Evolutionary conservation across 106 monocot genomes (phyloP), one percentile per base, ranked within the genome.

Genomic region (Agapanthus africanus): DNA sequence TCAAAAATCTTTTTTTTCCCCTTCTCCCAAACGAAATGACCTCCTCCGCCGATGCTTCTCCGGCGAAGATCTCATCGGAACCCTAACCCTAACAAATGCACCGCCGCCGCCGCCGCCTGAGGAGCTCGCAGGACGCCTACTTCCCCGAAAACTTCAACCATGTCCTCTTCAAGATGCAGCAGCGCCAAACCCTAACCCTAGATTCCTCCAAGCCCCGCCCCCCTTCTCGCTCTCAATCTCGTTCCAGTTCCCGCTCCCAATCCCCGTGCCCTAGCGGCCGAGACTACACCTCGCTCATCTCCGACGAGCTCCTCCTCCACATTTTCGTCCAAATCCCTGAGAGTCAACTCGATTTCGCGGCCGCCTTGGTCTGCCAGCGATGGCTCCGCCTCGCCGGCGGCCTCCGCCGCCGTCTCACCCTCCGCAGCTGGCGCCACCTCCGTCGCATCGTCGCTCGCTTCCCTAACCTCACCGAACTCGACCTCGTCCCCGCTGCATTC

Each of bases 271-370:
- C n/a, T n/a, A n/a, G n/a, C n/a, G 77, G 60, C 47, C 68, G 47
- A 23, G 91, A 91, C 69, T 67, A 60, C 62, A 85, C 82, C 26
- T 28, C 83, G 15, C 69, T 39, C 27, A 79, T 91, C 79, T 80
- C 95, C 76, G 91, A 95, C 81, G 78, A 80, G 80, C 79, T 95
- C 63, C 85, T 95, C 46, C 83, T 88, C 68, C 82, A 72, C 72
- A 65, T 95, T 76, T 70, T 95, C 76, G 67, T 82, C 40, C 28
- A 23, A 26, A 57, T 88, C 54, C n/a, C n/a, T n/a, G 82, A 83
- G 2, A 38, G n/a, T 9, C 32, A 36, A 19, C 57, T 71, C 67
- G 66, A 42, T 14, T 11, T 36, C 8, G 16, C 79, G n/a, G 46
- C 79, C 37, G 1, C 88, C 54, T 88, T 95, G 70, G 95, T 91